Conservation (phyloP, 768 basidiomycete genomes). For the Naganishia onofrii region DNA sequence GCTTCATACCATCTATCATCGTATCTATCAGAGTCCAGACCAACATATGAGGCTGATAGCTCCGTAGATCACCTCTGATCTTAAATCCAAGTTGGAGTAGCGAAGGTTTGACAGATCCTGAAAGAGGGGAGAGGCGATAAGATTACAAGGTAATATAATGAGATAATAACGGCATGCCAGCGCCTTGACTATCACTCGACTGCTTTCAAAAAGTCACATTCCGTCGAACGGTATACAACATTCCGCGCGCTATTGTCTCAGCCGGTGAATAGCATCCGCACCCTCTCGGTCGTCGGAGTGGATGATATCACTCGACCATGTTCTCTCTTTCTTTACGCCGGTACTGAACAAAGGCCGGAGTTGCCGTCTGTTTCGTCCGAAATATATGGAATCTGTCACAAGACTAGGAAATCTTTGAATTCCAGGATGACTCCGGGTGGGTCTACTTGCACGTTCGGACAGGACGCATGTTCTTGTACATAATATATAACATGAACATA, state of each 20-base stretch:
- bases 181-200: too few relatives aligned
- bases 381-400: not conserved
- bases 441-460: not conserved
- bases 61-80: too few relatives aligned
- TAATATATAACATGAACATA: too few relatives aligned
- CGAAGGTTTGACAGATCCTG: too few relatives aligned
- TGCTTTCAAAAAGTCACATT: not conserved
- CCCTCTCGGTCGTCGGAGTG: not conserved
- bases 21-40: too few relatives aligned
- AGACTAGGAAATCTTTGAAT: not conserved
- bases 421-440: slow-evolving; percentile 18
- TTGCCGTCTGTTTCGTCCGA: slow-evolving; percentile 23
- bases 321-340: not conserved
- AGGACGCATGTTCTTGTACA: too few relatives aligned
- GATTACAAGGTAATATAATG: too few relatives aligned
- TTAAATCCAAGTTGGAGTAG: too few relatives aligned
- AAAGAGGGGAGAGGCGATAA: too few relatives aligned
- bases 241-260: not conserved
- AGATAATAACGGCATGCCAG: too few relatives aligned
- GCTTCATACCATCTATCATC: too few relatives aligned
- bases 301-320: slow-evolving; percentile 8
- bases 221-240: not conserved
- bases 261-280: not conserved
- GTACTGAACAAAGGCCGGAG: slow-evolving; percentile 20
- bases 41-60: too few relatives aligned